Evolutionary conservation across 2,329 filamentous ascomycete species (phyloP).

Genomic region (Pochonia chlamydosporia): DNA sequence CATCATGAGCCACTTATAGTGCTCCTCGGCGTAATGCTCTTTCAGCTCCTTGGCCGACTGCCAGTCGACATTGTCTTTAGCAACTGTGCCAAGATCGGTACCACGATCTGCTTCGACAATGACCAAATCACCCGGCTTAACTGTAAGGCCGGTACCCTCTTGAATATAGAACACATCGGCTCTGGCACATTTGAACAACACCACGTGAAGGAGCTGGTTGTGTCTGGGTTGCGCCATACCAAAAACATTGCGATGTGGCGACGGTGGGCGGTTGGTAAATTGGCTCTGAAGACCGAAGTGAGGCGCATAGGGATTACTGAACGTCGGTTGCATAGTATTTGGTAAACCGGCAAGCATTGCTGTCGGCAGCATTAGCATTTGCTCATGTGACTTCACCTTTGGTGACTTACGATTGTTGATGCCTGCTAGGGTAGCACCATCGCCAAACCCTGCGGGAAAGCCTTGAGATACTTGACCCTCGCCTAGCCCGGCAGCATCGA

Average conservation of each 20-base stretch:
- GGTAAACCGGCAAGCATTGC: constrained; percentile 20
- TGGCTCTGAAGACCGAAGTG: constrained; percentile 36
- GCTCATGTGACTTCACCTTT: not conserved
- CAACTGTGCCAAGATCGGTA: constrained; percentile 90
- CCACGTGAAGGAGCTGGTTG: constrained; percentile 75
- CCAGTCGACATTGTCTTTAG: constrained; percentile 81
- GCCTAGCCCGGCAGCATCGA: constrained; percentile 36
- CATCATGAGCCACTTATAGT: constrained; percentile 99
- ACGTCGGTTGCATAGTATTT: constrained; percentile 21
- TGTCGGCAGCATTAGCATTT: constrained; percentile 11
- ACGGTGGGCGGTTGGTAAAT: constrained; percentile 37
- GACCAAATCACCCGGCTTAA: constrained; percentile 88
- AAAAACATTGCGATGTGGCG: constrained; percentile 58
- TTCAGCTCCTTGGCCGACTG: constrained; percentile 83
- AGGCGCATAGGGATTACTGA: constrained; percentile 36
- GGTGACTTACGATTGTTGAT: constrained; percentile 34
- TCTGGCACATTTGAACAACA: constrained; percentile 92
- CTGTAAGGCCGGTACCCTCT: constrained; percentile 85
- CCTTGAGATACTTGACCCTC: constrained; percentile 40
- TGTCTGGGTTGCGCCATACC: constrained; percentile 55
- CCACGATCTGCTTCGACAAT: constrained; percentile 97
- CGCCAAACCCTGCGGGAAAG: constrained; percentile 33
- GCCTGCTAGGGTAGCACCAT: constrained; percentile 30
- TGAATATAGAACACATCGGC: constrained; percentile 97
- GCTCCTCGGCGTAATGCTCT: constrained; percentile 87